Conservation (phyloP, 164 flowering plant genomes). For the Piper longum region DNA sequence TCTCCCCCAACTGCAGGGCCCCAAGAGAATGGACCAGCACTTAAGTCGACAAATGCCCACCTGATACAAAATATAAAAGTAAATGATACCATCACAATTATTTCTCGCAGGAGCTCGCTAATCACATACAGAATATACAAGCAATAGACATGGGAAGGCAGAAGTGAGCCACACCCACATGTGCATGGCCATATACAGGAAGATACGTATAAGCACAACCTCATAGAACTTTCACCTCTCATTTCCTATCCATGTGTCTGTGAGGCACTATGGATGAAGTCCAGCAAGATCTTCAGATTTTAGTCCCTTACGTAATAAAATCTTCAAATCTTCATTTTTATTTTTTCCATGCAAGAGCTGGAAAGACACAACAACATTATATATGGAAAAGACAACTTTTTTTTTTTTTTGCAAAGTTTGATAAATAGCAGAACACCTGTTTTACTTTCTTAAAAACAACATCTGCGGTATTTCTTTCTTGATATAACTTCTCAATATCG, state of each 20-base stretch:
- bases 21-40: slow-evolving; percentile 98
- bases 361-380: not conserved
- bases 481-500: slow-evolving; percentile 40
- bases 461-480: slow-evolving; percentile 52
- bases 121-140: not conserved
- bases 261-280: slow-evolving; percentile 73
- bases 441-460: slow-evolving; percentile 49
- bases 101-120: not conserved
- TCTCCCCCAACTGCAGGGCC: slow-evolving; percentile 99
- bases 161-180: slow-evolving; percentile 1
- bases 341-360: slow-evolving; percentile 63
- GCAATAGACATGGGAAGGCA: too few species aligned
- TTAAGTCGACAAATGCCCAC: slow-evolving; percentile 94
- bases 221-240: too few species aligned
- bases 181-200: slow-evolving; percentile 12
- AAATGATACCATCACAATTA: slow-evolving; percentile 1
- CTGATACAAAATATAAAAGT: slow-evolving; percentile 24
- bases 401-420: not conserved
- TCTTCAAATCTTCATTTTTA: slow-evolving; percentile 64
- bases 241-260: slow-evolving; percentile 90
- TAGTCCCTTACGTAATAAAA: slow-evolving; percentile 42
- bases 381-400: not conserved
- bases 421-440: slow-evolving; percentile 29
- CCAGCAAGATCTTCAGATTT: slow-evolving; percentile 63
- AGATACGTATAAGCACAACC: too few species aligned